Evolutionary conservation across 2,329 filamentous ascomycete species (phyloP).

Genomic region (Cladosporium phlei): DNA sequence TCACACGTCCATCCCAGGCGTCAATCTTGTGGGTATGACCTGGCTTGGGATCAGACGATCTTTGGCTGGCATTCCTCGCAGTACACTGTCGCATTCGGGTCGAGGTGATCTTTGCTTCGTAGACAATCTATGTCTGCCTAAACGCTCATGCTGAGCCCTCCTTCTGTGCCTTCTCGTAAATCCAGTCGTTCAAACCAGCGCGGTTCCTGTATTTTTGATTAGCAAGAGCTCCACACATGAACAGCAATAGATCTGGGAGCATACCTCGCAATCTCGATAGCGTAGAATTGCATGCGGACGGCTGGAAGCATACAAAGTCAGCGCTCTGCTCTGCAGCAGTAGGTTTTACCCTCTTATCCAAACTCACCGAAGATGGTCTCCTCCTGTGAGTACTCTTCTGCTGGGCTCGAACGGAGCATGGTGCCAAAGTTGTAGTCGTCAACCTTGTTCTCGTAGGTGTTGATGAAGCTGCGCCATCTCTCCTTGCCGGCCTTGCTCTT

Average conservation of each 20-base stretch:
- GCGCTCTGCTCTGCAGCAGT: neutral
- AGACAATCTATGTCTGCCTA: too few relatives aligned
- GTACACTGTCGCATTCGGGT: neutral
- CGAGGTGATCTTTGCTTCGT: slow-evolving; percentile 15
- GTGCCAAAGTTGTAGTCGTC: slow-evolving; percentile 98
- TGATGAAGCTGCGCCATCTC: slow-evolving; percentile 91
- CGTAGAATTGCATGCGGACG: slow-evolving; percentile 79
- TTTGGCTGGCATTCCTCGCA: slow-evolving; percentile 3
- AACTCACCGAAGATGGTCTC: slow-evolving; percentile 82
- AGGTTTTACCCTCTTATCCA: neutral
- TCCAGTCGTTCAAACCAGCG: slow-evolving; percentile 89
- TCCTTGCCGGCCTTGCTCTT: slow-evolving; percentile 97
- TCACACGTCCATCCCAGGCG: too few relatives aligned
- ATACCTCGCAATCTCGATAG: slow-evolving; percentile 67
- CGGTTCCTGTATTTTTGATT: slow-evolving; percentile 59
- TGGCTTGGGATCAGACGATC: too few relatives aligned
- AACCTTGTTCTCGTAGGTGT: slow-evolving; percentile 87
- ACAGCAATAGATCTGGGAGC: slow-evolving; percentile 19
- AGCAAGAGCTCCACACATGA: slow-evolving; percentile 1
- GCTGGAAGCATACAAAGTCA: slow-evolving; percentile 31
- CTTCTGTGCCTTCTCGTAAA: slow-evolving; percentile 74
- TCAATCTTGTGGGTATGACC: too few relatives aligned
- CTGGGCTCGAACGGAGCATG: slow-evolving; percentile 74
- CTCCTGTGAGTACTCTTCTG: slow-evolving; percentile 78
- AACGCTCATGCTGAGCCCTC: slow-evolving; percentile 9